These are phyloP conservation scores for Penicillium griseofulvum DNA, from an alignment of 2,329 filamentous ascomycete genomes.

Conservation along the genomic window DNA sequence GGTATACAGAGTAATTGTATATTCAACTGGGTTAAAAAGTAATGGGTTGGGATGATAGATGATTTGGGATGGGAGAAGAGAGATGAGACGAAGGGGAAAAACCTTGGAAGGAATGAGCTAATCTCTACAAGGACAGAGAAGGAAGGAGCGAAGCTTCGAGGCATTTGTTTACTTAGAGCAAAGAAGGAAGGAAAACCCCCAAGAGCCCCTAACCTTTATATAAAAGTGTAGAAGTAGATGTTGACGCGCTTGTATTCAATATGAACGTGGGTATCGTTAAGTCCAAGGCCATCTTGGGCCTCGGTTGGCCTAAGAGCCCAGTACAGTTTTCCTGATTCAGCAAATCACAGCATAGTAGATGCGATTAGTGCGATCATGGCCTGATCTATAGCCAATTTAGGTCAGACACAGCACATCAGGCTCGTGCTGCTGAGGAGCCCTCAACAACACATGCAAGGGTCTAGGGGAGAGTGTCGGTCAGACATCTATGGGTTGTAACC, in stretches of 20 bases:
- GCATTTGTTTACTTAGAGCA: neutral
- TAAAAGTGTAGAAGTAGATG: neutral
- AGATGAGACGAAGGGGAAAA: neutral
- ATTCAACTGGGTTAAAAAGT: neutral
- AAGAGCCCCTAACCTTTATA: neutral
- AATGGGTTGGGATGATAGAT: neutral
- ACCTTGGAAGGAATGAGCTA: neutral
- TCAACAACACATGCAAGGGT: neutral
- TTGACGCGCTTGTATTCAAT: slow-evolving; percentile 4
- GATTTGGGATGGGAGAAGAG: neutral
- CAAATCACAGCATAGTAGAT: neutral
- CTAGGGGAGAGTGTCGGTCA: neutral
- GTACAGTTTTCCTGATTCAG: neutral
- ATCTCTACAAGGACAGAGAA: neutral
- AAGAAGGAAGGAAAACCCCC: neutral
- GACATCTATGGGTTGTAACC: slow-evolving; percentile 59
- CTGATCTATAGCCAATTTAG: neutral
- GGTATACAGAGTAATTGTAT: slow-evolving; percentile 2
- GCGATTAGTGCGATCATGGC: neutral
- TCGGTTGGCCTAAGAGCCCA: neutral
- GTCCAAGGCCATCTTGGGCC: slow-evolving; percentile 6
- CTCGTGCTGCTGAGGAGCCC: neutral
- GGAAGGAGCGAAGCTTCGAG: neutral
- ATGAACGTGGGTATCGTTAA: slow-evolving; percentile 26
- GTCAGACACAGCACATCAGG: neutral